These are phyloP conservation scores for Uronychia setigera DNA, from an alignment of 73 alveolate genomes.

Conservation along the genomic window DNA sequence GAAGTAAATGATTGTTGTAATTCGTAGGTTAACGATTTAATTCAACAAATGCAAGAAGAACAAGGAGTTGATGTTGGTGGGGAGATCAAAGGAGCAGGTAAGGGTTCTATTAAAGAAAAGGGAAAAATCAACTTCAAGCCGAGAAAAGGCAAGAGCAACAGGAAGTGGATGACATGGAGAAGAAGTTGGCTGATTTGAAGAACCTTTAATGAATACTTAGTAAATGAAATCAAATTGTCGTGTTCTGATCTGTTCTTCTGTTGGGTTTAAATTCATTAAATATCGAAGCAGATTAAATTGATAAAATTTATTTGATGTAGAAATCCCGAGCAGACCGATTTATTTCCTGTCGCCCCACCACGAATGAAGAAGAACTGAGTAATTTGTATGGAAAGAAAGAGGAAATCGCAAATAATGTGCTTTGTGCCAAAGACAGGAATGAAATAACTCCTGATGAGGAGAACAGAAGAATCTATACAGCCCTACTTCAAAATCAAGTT, in stretches of 20 bases:
- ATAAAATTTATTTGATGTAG: neutral
- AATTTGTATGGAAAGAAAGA: neutral
- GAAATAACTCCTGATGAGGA: conserved; percentile 49
- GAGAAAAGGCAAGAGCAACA: conserved; percentile 1
- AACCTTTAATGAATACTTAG: conserved; percentile 17
- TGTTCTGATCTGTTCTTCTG: too few species aligned
- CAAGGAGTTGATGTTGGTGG: conserved; percentile 51
- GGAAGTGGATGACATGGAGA: conserved; percentile 43
- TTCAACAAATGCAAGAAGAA: conserved; percentile 31
- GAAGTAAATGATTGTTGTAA: conserved; percentile 50
- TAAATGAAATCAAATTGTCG: too few species aligned
- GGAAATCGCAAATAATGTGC: neutral
- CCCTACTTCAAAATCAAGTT: conserved; percentile 54
- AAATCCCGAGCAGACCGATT: neutral
- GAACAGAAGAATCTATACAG: conserved; percentile 53
- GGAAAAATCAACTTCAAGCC: too few species aligned
- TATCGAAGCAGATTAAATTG: neutral
- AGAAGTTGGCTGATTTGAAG: conserved; percentile 21
- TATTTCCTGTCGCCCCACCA: neutral
- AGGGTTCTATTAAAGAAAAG: neutral
- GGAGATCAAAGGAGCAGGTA: conserved; percentile 25
- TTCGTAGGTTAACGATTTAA: neutral
- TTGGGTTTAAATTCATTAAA: too few species aligned
- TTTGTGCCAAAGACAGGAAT: neutral
- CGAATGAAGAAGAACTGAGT: neutral